These are phyloP conservation scores for Coemansia sp. DNA, from an alignment of 192 early-diverging fungal species.

Conservation along the genomic window DNA sequence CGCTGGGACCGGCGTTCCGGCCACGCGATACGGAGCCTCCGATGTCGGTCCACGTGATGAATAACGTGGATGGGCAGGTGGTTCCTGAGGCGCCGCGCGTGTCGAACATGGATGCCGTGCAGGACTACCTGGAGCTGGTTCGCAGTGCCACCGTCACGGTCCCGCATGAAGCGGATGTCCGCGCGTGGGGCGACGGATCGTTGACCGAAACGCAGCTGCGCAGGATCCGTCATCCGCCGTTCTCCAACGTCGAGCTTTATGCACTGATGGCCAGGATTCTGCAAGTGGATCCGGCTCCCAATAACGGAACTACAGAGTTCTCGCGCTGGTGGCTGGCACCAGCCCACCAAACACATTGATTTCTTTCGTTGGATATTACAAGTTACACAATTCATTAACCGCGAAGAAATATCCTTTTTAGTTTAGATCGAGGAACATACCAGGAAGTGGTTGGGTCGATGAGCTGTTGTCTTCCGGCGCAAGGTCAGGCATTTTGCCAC, in stretches of 20 bases:
- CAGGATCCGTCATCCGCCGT: slow-evolving; percentile 52
- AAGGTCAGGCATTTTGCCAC: slow-evolving; percentile 34
- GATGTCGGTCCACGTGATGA: neutral
- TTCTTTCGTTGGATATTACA: neutral
- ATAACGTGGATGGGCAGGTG: too few relatives aligned
- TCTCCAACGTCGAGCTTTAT: slow-evolving; percentile 77
- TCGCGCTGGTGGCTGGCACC: slow-evolving; percentile 44
- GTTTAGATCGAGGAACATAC: too few relatives aligned
- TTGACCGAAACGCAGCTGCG: slow-evolving; percentile 15
- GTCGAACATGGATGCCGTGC: slow-evolving; percentile 43
- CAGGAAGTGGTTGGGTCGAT: too few relatives aligned
- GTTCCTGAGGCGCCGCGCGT: too few relatives aligned
- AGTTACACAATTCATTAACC: too few relatives aligned
- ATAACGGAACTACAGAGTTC: slow-evolving; percentile 66
- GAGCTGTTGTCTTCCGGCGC: too few relatives aligned
- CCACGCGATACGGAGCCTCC: slow-evolving; percentile 11
- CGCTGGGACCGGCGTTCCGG: slow-evolving; percentile 68
- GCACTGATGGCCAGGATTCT: slow-evolving; percentile 62
- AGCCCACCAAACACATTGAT: neutral
- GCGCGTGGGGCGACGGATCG: slow-evolving; percentile 31
- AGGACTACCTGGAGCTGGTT: slow-evolving; percentile 43
- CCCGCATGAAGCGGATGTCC: slow-evolving; percentile 25
- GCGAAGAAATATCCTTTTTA: too few relatives aligned
- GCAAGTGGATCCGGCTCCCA: slow-evolving; percentile 60
- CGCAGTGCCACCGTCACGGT: slow-evolving; percentile 26